Conservation (phyloP, 202 grass and related monocot genomes). For the Digitaria exilis region DNA sequence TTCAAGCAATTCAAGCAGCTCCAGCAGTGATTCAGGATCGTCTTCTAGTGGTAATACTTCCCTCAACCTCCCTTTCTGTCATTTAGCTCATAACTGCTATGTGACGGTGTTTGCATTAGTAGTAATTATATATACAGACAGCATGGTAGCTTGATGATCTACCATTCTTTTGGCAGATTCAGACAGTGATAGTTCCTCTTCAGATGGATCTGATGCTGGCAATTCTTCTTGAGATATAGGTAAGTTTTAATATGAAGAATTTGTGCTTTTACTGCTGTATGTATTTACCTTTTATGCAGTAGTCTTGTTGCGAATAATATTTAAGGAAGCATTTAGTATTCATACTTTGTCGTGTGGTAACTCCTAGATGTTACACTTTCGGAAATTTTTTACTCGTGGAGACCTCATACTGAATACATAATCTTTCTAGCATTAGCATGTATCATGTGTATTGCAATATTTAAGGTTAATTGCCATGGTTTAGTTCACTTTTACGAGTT, state of each 20-base stretch:
- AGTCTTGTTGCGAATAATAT: background rate
- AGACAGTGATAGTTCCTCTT: slow-evolving; percentile 92
- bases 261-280: background rate
- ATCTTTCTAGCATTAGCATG: background rate
- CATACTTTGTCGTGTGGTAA: background rate
- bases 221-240: slow-evolving; percentile 60
- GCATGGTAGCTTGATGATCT: slow-evolving; percentile 27
- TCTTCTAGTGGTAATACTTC: slow-evolving; percentile 79
- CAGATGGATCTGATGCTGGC: slow-evolving; percentile 75
- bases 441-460: background rate
- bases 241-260: slow-evolving; percentile 10
- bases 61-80: slow-evolving; percentile 36
- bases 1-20: slow-evolving; percentile 83
- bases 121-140: background rate
- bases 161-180: slow-evolving; percentile 64
- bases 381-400: background rate
- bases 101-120: background rate
- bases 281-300: background rate
- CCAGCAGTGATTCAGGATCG: slow-evolving; percentile 90
- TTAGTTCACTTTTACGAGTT: background rate
- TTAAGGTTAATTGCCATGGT: background rate
- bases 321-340: background rate
- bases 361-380: background rate
- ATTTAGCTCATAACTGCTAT: slow-evolving; percentile 25
- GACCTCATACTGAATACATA: background rate